phyloP scores from a whole-genome alignment of 768 basidiomycete genomes.

The Auriscalpium microsporum region DNA sequence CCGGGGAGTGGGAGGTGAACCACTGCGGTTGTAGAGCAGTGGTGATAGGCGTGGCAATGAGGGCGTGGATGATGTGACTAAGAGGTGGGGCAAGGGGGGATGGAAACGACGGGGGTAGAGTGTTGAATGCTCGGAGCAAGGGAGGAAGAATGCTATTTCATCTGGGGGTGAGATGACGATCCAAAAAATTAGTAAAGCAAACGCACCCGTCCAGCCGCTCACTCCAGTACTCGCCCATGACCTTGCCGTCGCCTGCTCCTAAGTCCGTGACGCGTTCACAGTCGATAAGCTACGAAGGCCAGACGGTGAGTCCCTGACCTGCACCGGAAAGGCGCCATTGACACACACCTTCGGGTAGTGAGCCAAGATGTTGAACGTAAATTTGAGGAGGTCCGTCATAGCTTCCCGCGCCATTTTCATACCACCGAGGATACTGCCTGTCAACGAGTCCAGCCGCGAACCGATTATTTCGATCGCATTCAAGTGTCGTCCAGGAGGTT shows the following conservation, averaged over 20 bases:
- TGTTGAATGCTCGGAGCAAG: slow-evolving; percentile 60
- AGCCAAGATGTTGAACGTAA: slow-evolving; percentile 70
- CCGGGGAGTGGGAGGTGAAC: slow-evolving; percentile 34
- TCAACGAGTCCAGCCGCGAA: slow-evolving; percentile 51
- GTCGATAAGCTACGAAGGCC: slow-evolving; percentile 3
- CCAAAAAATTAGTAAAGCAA: not conserved
- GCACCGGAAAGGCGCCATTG: not conserved
- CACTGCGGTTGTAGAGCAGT: slow-evolving; percentile 48
- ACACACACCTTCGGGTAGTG: slow-evolving; percentile 71
- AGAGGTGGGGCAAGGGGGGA: slow-evolving; percentile 66
- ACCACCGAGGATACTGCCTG: slow-evolving; percentile 39
- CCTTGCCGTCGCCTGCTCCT: slow-evolving; percentile 25
- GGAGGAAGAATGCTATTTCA: slow-evolving; percentile 44
- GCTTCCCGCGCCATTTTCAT: slow-evolving; percentile 59
- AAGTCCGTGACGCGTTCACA: slow-evolving; percentile 8
- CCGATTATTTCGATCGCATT: slow-evolving; percentile 57
- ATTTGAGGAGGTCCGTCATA: slow-evolving; percentile 75
- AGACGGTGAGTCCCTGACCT: no score
- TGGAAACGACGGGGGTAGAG: slow-evolving; percentile 52
- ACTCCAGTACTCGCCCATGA: slow-evolving; percentile 73
- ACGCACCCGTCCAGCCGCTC: slow-evolving; percentile 61
- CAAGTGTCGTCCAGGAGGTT: slow-evolving; percentile 37
- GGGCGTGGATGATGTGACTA: slow-evolving; percentile 69
- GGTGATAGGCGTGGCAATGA: slow-evolving; percentile 70
- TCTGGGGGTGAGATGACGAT: not conserved